phyloP scores from a whole-genome alignment of 169 alveolate species.

The Toxoplasma gondii region DNA sequence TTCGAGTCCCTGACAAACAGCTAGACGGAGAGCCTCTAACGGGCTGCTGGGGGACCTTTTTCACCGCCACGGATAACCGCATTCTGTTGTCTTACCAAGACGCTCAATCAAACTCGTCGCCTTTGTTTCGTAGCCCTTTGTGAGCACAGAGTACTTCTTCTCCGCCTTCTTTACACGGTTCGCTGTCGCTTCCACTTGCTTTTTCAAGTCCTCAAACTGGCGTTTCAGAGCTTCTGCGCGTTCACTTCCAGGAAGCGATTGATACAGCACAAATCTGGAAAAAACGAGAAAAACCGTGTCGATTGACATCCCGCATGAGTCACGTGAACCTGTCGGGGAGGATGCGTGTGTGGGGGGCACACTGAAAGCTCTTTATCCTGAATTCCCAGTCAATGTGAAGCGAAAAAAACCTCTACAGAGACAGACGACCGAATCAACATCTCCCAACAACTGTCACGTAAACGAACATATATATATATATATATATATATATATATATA shows the following conservation, averaged over 20 bases:
- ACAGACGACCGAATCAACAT: background rate
- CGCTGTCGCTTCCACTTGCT: conserved; percentile 20
- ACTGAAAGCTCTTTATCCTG: background rate
- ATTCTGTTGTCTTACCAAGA: background rate
- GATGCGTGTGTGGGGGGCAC: background rate
- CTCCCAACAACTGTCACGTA: too few relatives aligned
- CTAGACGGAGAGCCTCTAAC: too few relatives aligned
- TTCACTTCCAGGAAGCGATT: background rate
- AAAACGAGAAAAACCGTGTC: background rate
- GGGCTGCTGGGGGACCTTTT: too few relatives aligned
- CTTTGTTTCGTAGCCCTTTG: conserved; percentile 38
- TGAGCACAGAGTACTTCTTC: conserved; percentile 18
- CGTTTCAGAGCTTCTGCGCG: conserved; percentile 2
- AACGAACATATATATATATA: too few relatives aligned
- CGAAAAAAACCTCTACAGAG: background rate
- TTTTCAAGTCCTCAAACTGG: conserved; percentile 17
- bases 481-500: too few relatives aligned
- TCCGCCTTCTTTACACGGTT: background rate
- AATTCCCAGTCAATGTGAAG: background rate
- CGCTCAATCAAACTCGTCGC: background rate
- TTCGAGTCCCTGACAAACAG: too few relatives aligned
- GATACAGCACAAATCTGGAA: background rate
- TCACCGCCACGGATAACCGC: too few relatives aligned
- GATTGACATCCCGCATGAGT: background rate
- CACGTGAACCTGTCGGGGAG: background rate